phyloP scores from a whole-genome alignment of 2,329 filamentous ascomycete species.

The Apiospora koreana region DNA sequence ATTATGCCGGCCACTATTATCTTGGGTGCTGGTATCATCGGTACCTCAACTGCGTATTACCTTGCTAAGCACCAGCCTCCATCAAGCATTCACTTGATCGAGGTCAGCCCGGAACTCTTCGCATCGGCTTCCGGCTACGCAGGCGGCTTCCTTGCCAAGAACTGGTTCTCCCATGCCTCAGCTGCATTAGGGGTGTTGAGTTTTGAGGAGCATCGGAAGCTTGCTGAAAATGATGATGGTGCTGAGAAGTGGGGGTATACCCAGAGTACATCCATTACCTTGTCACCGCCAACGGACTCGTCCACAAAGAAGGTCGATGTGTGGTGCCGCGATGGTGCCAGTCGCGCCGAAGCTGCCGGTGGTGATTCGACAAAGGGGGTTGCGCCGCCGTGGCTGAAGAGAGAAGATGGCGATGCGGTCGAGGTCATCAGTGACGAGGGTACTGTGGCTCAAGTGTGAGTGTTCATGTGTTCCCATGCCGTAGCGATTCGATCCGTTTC shows the following conservation, averaged over 20 bases:
- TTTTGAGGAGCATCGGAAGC: conserved; percentile 66
- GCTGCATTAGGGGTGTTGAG: conserved; percentile 65
- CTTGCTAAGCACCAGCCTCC: conserved; percentile 53
- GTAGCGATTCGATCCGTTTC: not conserved
- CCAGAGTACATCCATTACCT: conserved; percentile 59
- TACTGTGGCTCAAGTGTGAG: conserved; percentile 66
- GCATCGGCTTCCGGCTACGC: conserved; percentile 73
- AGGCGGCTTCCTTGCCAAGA: conserved; percentile 71
- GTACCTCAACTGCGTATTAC: conserved; percentile 71
- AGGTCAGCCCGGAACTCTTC: conserved; percentile 58
- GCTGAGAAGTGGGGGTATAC: conserved; percentile 51
- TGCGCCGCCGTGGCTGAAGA: conserved; percentile 60
- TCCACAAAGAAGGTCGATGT: conserved; percentile 54
- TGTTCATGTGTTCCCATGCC: conserved; percentile 18
- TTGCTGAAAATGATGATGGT: conserved; percentile 63
- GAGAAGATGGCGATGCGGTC: conserved; percentile 53
- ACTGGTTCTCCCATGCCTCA: conserved; percentile 67
- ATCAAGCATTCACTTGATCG: conserved; percentile 48
- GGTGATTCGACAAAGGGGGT: conserved; percentile 34
- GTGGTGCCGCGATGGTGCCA: conserved; percentile 67
- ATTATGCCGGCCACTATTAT: conserved; percentile 60
- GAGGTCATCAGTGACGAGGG: conserved; percentile 63
- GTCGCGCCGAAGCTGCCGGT: conserved; percentile 55
- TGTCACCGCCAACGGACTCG: conserved; percentile 32
- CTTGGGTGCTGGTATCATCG: conserved; percentile 70